Evolutionary conservation across 805 yeast species (phyloP).

Genomic region (Saccharomycopsis vini): DNA sequence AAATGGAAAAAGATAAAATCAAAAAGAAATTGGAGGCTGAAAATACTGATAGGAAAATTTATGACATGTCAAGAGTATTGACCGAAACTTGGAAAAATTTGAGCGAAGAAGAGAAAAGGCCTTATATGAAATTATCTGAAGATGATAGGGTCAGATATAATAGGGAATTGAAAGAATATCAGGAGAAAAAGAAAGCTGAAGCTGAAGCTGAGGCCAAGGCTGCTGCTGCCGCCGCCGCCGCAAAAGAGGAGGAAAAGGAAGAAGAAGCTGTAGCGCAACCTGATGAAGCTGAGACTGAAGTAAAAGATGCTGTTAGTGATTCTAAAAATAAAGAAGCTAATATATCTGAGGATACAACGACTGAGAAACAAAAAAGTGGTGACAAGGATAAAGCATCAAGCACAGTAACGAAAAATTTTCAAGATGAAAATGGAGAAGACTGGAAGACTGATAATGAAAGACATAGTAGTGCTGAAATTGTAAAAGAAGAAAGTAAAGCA

Average conservation of each 20-base stretch:
- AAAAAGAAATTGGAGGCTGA: constrained; percentile 45
- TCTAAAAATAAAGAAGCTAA: too few species aligned
- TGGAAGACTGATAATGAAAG: too few species aligned
- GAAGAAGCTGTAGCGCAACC: not conserved
- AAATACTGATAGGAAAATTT: constrained; percentile 38
- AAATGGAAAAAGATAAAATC: constrained; percentile 68
- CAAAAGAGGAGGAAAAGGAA: too few species aligned
- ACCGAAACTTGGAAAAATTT: constrained; percentile 82
- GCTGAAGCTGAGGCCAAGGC: not conserved
- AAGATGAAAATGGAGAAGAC: too few species aligned
- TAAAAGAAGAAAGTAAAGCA: too few species aligned
- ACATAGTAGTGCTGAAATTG: too few species aligned
- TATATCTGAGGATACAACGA: too few species aligned
- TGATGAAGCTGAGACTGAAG: not conserved
- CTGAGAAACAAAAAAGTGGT: too few species aligned
- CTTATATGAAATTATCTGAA: constrained; percentile 66
- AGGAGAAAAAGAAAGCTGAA: constrained; percentile 17
- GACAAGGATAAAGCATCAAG: too few species aligned
- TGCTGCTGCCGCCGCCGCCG: not conserved
- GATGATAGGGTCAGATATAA: constrained; percentile 71
- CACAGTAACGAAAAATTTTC: too few species aligned
- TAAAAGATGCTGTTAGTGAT: not conserved
- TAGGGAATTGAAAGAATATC: constrained; percentile 56
- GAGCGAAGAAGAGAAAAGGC: constrained; percentile 58
- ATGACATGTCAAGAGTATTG: constrained; percentile 67